Evolutionary conservation across 23 red algal genomes (phyloP).

Genomic region (Gracilaria domingensis): DNA sequence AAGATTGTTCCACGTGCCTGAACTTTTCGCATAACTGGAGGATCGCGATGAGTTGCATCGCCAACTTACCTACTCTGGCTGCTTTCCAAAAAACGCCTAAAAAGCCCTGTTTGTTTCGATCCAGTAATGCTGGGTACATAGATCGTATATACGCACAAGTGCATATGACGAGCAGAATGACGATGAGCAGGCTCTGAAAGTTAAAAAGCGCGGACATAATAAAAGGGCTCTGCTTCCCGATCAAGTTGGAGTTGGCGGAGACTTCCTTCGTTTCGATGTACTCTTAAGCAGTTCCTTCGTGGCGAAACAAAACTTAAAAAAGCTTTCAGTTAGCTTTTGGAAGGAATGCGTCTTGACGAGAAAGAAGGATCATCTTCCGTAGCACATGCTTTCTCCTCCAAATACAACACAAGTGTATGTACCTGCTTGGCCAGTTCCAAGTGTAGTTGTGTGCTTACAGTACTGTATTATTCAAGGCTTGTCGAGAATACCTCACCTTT

Average conservation of each 20-base stretch:
- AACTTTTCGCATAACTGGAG: not conserved
- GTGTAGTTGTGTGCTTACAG: not conserved
- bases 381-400: too few relatives aligned
- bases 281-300: not conserved
- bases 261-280: not conserved
- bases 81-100: constrained; percentile 99
- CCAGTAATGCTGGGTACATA: constrained; percentile 92
- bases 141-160: constrained; percentile 95
- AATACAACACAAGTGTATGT: too few relatives aligned
- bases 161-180: constrained; percentile 97
- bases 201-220: constrained; percentile 98
- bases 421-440: too few relatives aligned
- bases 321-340: too few relatives aligned
- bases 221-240: not conserved
- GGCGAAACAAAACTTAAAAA: not conserved
- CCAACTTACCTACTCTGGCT: constrained; percentile 84
- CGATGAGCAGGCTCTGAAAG: constrained; percentile 96
- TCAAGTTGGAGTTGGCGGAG: not conserved
- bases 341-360: too few relatives aligned
- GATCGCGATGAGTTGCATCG: not conserved
- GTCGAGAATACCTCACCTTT: too few relatives aligned
- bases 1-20: not conserved
- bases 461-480: too few relatives aligned
- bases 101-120: constrained; percentile 93
- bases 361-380: too few relatives aligned